These are phyloP conservation scores for Phytopythium litorale DNA, from an alignment of 352 stramenopile genomes.

Conservation along the genomic window DNA sequence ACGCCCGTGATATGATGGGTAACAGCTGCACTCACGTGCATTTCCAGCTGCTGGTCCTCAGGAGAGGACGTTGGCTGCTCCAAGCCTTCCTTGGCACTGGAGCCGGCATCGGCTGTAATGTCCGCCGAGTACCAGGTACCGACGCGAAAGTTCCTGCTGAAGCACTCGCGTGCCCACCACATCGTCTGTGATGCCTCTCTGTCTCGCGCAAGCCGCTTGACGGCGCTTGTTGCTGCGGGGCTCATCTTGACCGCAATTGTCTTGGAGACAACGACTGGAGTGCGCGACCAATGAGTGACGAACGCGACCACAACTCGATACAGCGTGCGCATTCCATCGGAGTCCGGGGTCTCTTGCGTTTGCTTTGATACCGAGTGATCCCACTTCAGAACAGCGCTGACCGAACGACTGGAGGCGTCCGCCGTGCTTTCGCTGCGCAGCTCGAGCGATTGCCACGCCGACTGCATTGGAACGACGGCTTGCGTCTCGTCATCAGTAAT, in stretches of 20 bases:
- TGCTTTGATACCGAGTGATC: constrained; percentile 23
- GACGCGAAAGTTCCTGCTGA: constrained; percentile 63
- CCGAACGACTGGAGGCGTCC: constrained; percentile 44
- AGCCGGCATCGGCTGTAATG: constrained; percentile 16
- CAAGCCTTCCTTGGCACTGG: neutral
- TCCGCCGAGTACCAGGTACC: constrained; percentile 74
- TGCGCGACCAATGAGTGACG: constrained; percentile 35
- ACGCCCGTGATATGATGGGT: constrained; percentile 35
- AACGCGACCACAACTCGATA: constrained; percentile 62
- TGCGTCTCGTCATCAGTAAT: neutral
- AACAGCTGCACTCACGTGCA: constrained; percentile 10
- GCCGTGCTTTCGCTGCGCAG: constrained; percentile 24
- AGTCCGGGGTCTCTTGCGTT: constrained; percentile 27
- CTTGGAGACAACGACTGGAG: constrained; percentile 64
- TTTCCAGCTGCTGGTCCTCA: neutral
- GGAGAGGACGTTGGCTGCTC: neutral
- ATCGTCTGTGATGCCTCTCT: constrained; percentile 42
- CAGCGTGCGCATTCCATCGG: constrained; percentile 39
- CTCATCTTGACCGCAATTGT: constrained; percentile 66
- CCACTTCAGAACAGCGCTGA: constrained; percentile 52
- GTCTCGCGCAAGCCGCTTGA: constrained; percentile 45
- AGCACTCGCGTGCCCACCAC: constrained; percentile 82
- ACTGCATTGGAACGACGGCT: constrained; percentile 5
- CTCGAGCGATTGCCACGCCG: constrained; percentile 32
- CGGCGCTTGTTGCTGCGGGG: constrained; percentile 22